Conservation (phyloP, 2,329 filamentous ascomycete genomes). For the Torrubiella hemipterigena region DNA sequence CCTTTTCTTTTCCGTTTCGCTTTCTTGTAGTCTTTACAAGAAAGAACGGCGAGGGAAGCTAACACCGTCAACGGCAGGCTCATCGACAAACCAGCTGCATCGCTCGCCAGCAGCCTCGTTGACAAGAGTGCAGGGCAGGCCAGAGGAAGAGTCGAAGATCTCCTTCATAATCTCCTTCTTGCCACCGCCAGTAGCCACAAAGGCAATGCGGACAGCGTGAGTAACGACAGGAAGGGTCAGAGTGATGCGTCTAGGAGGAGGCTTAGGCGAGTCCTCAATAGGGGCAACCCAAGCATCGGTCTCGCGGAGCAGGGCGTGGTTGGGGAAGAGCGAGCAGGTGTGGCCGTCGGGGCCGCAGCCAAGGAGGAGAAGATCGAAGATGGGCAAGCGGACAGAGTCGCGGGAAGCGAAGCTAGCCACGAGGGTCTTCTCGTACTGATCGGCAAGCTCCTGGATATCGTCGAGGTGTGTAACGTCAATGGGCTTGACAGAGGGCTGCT, state of each 20-base stretch:
- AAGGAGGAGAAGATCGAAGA: slow-evolving; percentile 88
- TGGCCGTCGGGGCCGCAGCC: slow-evolving; percentile 94
- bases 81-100: slow-evolving; percentile 92
- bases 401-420: slow-evolving; percentile 79
- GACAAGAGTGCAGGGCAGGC: slow-evolving; percentile 75
- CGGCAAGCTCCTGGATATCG: slow-evolving; percentile 83
- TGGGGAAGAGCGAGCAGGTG: slow-evolving; percentile 92
- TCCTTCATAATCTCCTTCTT: slow-evolving; percentile 90
- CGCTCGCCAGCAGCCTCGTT: slow-evolving; percentile 76
- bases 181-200: slow-evolving; percentile 76
- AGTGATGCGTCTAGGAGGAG: slow-evolving; percentile 80
- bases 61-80: slow-evolving; percentile 74
- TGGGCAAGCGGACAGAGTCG: slow-evolving; percentile 86
- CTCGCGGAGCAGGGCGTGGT: slow-evolving; percentile 70
- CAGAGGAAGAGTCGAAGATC: slow-evolving; percentile 73
- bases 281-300: slow-evolving; percentile 82
- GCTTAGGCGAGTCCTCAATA: slow-evolving; percentile 90
- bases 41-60: slow-evolving; percentile 65
- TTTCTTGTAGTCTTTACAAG: slow-evolving; percentile 21
- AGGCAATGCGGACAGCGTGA: slow-evolving; percentile 76
- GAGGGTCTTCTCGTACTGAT: slow-evolving; percentile 82
- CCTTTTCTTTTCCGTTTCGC: not conserved
- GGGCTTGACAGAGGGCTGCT: slow-evolving; percentile 61
- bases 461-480: slow-evolving; percentile 57
- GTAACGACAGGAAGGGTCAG: slow-evolving; percentile 84